Base-by-base conservation (phyloP, 108 stramenopile species). In the Cyclotella sp. region DNA sequence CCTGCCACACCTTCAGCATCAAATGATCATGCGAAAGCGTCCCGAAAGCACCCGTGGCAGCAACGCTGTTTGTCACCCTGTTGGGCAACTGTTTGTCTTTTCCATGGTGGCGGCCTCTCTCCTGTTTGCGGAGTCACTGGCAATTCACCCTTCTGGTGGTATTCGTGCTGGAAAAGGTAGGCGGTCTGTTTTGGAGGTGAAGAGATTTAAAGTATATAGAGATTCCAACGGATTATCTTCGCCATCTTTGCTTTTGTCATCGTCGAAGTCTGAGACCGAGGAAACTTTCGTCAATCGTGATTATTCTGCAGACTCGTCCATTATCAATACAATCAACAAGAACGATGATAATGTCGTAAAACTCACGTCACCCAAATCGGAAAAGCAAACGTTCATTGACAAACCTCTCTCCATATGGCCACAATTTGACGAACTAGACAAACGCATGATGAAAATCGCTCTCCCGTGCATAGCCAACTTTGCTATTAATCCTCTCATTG, bases 401-500 rank as follows among this genome's bases (percentile, higher is more conserved):
- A 13, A 49, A 22, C 9, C 28, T 28, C 49, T 77, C 49, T 81
- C 80, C 1, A 70, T 84, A 13, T 92, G 89, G 89, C 91, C 91
- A 3, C 86, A 85, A 53, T 69, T 84, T 43, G 93, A 94, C 62
- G 84, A 83, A 51, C 75, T 96, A 39, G 95, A 96, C 68, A 75
- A 72, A 66, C 79, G 82, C 55, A 83, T 96, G 46, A 90, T 90
- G 28, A 88, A 88, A 73, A 88, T 95, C 28, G 83, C 93, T 8
- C 61, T 97, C 57, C 96, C 96, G 9, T 91, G 93, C 28, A 95
- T 97, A 67, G 90, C 92, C n/a, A 97, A 97, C 68, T 94, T 93
- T 76, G 93, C 93, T 18, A 94, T 97, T 45, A 84, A 85, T 73
- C 96, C 96, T 0, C 53, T 97, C 29, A 86, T 95, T 55, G 93